These are phyloP conservation scores for Sclerotinia glacialis DNA, from an alignment of 2,329 filamentous ascomycete species.

Conservation along the genomic window DNA sequence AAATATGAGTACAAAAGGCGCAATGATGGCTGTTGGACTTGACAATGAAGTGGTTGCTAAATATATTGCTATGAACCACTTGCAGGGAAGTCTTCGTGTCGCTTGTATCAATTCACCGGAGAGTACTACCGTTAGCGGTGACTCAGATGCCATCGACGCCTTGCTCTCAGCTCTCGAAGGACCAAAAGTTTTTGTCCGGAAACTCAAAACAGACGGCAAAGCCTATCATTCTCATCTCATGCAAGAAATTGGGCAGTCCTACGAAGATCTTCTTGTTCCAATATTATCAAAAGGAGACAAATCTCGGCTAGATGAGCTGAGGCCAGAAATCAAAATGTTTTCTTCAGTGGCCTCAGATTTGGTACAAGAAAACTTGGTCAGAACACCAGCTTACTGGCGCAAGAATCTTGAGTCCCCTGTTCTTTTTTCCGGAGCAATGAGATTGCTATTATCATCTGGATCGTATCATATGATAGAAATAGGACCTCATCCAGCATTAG, in stretches of 20 bases:
- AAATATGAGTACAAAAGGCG: slow-evolving; percentile 31
- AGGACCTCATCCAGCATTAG: slow-evolving; percentile 29
- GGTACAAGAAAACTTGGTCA: background rate
- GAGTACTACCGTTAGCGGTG: slow-evolving; percentile 34
- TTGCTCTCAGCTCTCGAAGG: slow-evolving; percentile 21
- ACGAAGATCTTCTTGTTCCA: no score
- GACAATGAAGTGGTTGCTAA: slow-evolving; percentile 15
- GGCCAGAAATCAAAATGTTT: slow-evolving; percentile 3
- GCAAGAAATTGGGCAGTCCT: no score
- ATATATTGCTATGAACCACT: slow-evolving; percentile 10
- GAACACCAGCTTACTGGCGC: slow-evolving; percentile 12
- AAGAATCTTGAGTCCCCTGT: slow-evolving; percentile 19
- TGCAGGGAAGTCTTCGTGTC: slow-evolving; percentile 8
- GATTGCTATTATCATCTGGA: background rate
- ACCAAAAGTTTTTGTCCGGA: slow-evolving; percentile 24
- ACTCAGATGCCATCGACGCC: slow-evolving; percentile 20
- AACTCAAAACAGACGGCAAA: slow-evolving; percentile 21
- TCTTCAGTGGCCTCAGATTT: slow-evolving; percentile 7
- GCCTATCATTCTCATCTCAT: slow-evolving; percentile 21
- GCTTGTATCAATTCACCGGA: slow-evolving; percentile 37
- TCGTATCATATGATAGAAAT: slow-evolving; percentile 23
- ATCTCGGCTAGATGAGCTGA: no score
- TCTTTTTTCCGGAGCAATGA: background rate
- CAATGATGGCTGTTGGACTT: slow-evolving; percentile 29
- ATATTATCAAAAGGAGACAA: no score